These are phyloP conservation scores for Periglandula ipomoeae DNA, from an alignment of 2,329 filamentous ascomycete genomes.

Conservation along the genomic window DNA sequence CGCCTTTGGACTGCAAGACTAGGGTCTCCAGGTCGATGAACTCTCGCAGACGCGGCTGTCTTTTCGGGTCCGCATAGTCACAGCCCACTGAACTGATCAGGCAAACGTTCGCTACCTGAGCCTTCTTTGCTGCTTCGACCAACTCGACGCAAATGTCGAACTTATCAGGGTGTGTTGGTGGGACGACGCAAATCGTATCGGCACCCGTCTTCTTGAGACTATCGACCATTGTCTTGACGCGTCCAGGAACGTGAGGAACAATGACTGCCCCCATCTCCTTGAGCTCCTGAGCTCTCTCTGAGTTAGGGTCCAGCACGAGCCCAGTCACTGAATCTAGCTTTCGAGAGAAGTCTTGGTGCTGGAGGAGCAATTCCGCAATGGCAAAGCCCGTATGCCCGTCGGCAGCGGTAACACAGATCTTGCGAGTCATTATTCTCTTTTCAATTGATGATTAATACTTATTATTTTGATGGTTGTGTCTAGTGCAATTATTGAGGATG, in stretches of 20 bases:
- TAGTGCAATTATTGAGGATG: neutral
- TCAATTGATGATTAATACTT: neutral
- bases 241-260: slow-evolving; percentile 31
- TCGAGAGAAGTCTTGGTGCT: slow-evolving; percentile 29
- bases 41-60: slow-evolving; percentile 39
- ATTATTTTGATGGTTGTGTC: neutral
- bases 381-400: slow-evolving; percentile 42
- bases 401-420: slow-evolving; percentile 37
- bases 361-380: slow-evolving; percentile 40
- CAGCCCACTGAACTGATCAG: slow-evolving; percentile 39
- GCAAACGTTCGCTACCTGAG: slow-evolving; percentile 33
- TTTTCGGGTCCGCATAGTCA: slow-evolving; percentile 38
- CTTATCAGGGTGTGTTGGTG: slow-evolving; percentile 37
- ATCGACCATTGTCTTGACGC: slow-evolving; percentile 27
- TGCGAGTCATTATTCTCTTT: slow-evolving; percentile 30
- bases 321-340: slow-evolving; percentile 32
- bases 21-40: slow-evolving; percentile 40
- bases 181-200: slow-evolving; percentile 40
- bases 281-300: slow-evolving; percentile 30
- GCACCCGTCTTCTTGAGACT: slow-evolving; percentile 31
- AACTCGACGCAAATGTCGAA: slow-evolving; percentile 35
- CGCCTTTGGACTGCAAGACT: slow-evolving; percentile 34
- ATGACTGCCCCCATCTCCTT: slow-evolving; percentile 31
- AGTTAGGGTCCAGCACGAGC: slow-evolving; percentile 30
- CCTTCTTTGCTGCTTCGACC: slow-evolving; percentile 33